Conservation (phyloP, 352 stramenopile genomes). For the Phytophthora palmivora region DNA sequence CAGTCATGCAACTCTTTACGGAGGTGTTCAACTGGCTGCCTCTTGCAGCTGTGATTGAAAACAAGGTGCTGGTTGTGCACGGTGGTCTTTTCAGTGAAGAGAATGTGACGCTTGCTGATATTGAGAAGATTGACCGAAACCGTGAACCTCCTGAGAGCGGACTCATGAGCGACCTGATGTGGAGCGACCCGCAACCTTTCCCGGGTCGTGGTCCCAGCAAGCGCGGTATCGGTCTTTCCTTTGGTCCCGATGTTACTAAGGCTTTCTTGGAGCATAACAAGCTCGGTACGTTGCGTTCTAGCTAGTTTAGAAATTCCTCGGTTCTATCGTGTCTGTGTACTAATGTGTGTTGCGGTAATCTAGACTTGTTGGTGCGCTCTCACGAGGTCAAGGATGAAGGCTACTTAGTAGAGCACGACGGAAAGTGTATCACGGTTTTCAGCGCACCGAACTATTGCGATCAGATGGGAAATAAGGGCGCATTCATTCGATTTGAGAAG, state of each 20-base stretch:
- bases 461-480: conserved; percentile 99
- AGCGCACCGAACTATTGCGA: conserved; percentile 99
- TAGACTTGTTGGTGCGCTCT: conserved; percentile 96
- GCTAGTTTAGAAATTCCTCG: neutral
- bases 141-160: conserved; percentile 95
- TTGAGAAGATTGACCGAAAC: conserved; percentile 96
- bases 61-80: conserved; percentile 97
- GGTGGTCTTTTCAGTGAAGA: conserved; percentile 96
- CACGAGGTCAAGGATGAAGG: conserved; percentile 99
- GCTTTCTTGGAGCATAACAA: conserved; percentile 97
- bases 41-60: conserved; percentile 93
- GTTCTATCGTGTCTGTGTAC: neutral
- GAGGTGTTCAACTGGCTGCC: conserved; percentile 98
- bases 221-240: conserved; percentile 97
- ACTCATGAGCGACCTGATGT: conserved; percentile 93
- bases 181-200: conserved; percentile 98
- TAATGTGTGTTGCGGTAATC: conserved; percentile 14
- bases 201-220: conserved; percentile 95
- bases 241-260: conserved; percentile 98
- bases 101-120: conserved; percentile 94
- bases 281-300: conserved; percentile 76
- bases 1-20: conserved; percentile 99
- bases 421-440: conserved; percentile 99
- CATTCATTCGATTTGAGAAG: conserved; percentile 98
- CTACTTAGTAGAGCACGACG: conserved; percentile 99